A percentile compares a stretch with the other conserved stretches of the same genome.
phyloP scores from a whole-genome alignment of 192 early-diverging fungal species.

The Coemansia guatemalensis region DNA sequence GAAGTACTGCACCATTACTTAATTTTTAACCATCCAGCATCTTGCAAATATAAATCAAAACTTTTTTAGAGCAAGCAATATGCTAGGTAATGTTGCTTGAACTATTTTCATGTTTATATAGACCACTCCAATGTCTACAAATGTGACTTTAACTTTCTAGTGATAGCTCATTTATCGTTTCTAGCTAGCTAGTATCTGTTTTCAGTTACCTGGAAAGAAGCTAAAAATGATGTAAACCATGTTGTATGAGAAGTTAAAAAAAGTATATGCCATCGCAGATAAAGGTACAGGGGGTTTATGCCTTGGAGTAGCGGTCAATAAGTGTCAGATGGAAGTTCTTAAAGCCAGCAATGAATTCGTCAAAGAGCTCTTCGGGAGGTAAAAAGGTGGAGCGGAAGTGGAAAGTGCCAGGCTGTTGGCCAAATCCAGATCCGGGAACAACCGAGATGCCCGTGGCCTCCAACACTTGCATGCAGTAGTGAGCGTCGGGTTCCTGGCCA shows the following conservation, averaged over 20 bases:
- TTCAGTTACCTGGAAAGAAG: background rate
- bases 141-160: background rate
- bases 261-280: background rate
- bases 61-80: too few relatives aligned
- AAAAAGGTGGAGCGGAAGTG: conserved; percentile 98
- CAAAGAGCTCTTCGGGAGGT: conserved; percentile 91
- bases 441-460: conserved; percentile 96
- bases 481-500: conserved; percentile 78
- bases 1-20: conserved; percentile 74
- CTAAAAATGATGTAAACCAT: background rate
- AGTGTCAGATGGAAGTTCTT: conserved; percentile 80
- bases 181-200: too few relatives aligned
- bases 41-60: too few relatives aligned
- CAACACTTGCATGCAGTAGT: conserved; percentile 91
- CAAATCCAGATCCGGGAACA: conserved; percentile 92
- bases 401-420: conserved; percentile 83
- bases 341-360: conserved; percentile 77
- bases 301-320: conserved; percentile 61
- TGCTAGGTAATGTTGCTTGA: too few relatives aligned
- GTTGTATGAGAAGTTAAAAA: background rate
- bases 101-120: too few relatives aligned
- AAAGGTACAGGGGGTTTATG: conserved; percentile 1
- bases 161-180: too few relatives aligned
- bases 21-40: background rate
- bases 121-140: too few relatives aligned